phyloP scores from a whole-genome alignment of 495 filamentous ascomycete genomes.

The Jackrogersella minutella region DNA sequence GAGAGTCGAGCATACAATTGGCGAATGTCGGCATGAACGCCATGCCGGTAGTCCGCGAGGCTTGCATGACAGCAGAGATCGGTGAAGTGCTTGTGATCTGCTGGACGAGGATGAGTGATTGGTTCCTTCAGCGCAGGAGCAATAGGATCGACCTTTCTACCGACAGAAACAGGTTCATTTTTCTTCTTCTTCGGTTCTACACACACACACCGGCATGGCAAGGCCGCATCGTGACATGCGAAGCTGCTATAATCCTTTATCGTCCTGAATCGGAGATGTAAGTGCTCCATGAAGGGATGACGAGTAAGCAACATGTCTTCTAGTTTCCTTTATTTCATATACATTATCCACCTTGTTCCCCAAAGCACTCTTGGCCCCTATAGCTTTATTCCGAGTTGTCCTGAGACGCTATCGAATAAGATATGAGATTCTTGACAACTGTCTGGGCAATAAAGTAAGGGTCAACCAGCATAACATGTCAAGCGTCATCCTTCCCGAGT shows the following conservation, averaged over 20 bases:
- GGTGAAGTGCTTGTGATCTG: slow-evolving; percentile 3
- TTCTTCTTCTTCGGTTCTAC: background rate
- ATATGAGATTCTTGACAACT: no score
- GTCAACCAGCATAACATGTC: no score
- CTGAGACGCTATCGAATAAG: no score
- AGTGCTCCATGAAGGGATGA: no score
- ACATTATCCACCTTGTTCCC: no score
- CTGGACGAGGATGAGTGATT: background rate
- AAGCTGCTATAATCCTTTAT: background rate
- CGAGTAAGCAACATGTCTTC: no score
- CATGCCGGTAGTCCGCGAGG: slow-evolving; percentile 29
- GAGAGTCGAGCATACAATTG: background rate
- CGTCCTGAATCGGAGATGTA: background rate
- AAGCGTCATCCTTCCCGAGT: no score
- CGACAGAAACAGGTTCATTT: background rate
- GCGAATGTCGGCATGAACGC: background rate
- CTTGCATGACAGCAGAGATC: slow-evolving; percentile 30
- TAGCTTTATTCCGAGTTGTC: no score
- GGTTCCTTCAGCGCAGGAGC: background rate
- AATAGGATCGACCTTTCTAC: background rate
- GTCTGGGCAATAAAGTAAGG: no score
- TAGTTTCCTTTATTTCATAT: no score
- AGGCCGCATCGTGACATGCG: background rate
- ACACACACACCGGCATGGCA: no score
- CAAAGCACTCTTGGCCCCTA: no score